These are phyloP conservation scores for Porogramme epimiltina DNA, from an alignment of 1,284 basidiomycete species.

Conservation along the genomic window DNA sequence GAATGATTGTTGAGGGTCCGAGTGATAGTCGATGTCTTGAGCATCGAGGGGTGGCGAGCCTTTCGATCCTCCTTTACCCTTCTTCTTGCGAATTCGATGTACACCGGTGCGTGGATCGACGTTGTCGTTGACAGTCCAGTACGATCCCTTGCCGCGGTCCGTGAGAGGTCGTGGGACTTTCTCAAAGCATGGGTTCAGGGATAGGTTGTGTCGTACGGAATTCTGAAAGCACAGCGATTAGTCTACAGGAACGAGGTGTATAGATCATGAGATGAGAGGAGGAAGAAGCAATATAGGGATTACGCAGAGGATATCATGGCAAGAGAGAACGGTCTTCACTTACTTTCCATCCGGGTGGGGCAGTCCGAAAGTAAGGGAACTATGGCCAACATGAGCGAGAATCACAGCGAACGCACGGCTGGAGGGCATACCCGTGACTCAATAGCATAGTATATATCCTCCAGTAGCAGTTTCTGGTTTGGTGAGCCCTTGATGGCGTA, in stretches of 20 bases:
- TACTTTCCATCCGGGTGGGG: conserved; percentile 85
- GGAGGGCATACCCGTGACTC: conserved; percentile 67
- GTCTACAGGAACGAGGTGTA: background rate
- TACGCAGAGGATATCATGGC: no score
- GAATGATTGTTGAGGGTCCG: conserved; percentile 39
- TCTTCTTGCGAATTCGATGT: conserved; percentile 82
- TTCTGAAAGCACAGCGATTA: conserved; percentile 54
- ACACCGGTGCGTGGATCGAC: conserved; percentile 85
- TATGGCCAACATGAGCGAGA: conserved; percentile 31
- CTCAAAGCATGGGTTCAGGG: conserved; percentile 91
- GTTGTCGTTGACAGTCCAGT: conserved; percentile 87
- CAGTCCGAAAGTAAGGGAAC: conserved; percentile 84
- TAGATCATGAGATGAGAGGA: background rate
- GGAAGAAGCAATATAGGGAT: no score
- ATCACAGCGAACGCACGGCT: background rate
- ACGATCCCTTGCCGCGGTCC: conserved; percentile 85
- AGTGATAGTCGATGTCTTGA: conserved; percentile 60
- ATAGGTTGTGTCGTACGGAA: conserved; percentile 93
- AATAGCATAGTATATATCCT: conserved; percentile 87
- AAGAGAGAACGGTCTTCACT: conserved; percentile 30
- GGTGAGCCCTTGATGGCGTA: conserved; percentile 88
- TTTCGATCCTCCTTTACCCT: conserved; percentile 58
- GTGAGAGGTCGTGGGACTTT: conserved; percentile 88
- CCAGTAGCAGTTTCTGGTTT: conserved; percentile 76
- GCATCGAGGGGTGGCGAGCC: conserved; percentile 27